Percentiles rank a stretch among this genome's conserved stretches.
These are phyloP conservation scores for Yamadazyma epiphylla DNA, from an alignment of 1,139 yeast genomes.

Conservation along the genomic window DNA sequence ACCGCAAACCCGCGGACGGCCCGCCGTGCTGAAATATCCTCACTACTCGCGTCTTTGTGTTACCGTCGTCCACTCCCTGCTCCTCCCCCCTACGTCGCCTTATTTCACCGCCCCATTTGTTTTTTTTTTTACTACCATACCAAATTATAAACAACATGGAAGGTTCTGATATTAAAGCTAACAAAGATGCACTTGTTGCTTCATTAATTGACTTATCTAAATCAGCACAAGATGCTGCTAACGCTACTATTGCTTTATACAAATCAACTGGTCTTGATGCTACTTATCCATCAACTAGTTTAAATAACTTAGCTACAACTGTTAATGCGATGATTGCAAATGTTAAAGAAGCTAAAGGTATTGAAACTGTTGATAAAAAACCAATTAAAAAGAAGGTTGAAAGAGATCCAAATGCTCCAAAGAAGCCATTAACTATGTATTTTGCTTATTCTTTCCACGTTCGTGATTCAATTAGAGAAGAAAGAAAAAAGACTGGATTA, in stretches of 20 bases:
- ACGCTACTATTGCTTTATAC: conserved; percentile 73
- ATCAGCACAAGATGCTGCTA: conserved; percentile 77
- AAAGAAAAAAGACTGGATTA: conserved; percentile 55
- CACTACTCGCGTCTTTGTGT: neutral
- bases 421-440: conserved; percentile 72
- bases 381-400: conserved; percentile 49
- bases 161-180: conserved; percentile 29
- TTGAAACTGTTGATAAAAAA: conserved; percentile 12
- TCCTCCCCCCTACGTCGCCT: neutral
- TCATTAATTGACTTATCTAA: conserved; percentile 76
- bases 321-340: conserved; percentile 15
- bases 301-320: conserved; percentile 28
- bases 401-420: conserved; percentile 59
- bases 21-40: no score
- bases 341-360: conserved; percentile 12
- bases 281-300: conserved; percentile 19
- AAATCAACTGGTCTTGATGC: conserved; percentile 41
- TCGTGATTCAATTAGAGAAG: conserved; percentile 61
- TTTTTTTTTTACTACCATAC: conserved; percentile 1
- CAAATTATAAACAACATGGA: no score
- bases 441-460: conserved; percentile 71
- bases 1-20: neutral
- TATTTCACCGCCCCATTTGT: conserved; percentile 1
- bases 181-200: conserved; percentile 60
- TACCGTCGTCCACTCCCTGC: neutral